Evolutionary conservation across 2,329 filamentous ascomycete species (phyloP).

Genomic region (Fusarium caatingaense): DNA sequence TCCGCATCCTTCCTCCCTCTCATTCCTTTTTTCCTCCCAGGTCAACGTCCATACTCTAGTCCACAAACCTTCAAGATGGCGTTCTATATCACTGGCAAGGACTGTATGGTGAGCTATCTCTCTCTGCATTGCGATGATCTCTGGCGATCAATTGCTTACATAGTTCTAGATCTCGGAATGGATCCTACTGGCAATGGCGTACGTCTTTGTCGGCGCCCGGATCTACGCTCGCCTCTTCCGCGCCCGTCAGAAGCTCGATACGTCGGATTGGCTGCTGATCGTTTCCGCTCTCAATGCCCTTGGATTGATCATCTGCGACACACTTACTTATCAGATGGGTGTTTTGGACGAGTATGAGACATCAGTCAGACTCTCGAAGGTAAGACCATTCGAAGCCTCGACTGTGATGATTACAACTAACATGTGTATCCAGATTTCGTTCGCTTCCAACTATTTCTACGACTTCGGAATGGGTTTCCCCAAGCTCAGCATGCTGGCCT

Average conservation of each 20-base stretch:
- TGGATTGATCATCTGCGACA: conserved; percentile 51
- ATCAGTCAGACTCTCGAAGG: conserved; percentile 50
- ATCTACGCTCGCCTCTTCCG: conserved; percentile 50
- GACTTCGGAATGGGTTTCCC: conserved; percentile 53
- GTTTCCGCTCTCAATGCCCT: conserved; percentile 48
- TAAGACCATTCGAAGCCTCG: neutral
- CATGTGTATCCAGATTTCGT: conserved; percentile 43
- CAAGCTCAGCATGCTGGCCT: conserved; percentile 52
- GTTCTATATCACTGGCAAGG: conserved; percentile 39
- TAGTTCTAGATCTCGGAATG: conserved; percentile 48
- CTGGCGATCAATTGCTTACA: neutral
- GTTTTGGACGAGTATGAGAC: conserved; percentile 48
- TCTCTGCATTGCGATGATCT: accelerated
- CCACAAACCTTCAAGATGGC: conserved; percentile 22
- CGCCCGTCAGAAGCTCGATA: conserved; percentile 46
- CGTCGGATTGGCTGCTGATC: conserved; percentile 48
- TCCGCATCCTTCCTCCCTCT: neutral
- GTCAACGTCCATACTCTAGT: neutral
- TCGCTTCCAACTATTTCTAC: conserved; percentile 53
- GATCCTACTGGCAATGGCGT: conserved; percentile 46
- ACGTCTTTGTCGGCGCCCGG: conserved; percentile 47
- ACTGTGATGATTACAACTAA: neutral
- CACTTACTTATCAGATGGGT: conserved; percentile 48
- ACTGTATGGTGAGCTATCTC: conserved; percentile 33
- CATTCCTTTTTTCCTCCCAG: neutral